Base-by-base conservation (phyloP, 495 filamentous ascomycete species). In the Penicillium canariense region DNA sequence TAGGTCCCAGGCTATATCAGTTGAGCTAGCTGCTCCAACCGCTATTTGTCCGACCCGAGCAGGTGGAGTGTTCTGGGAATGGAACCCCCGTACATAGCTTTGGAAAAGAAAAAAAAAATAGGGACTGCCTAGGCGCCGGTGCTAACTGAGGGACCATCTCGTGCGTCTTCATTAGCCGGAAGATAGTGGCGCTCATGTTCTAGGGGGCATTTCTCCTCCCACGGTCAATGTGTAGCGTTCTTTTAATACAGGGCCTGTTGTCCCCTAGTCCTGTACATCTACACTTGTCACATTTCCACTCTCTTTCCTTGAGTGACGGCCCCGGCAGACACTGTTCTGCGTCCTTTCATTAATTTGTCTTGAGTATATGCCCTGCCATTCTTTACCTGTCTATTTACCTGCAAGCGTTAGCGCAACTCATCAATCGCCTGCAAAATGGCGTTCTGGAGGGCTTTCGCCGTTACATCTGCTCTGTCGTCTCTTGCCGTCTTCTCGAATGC, bases 261-360 rank as follows among this genome's bases (percentile, higher is more conserved):
- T 35, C 48, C 35, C 26, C 6, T 17, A 23, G 14, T 23, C 42
- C 40, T 27, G 26, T 23, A 10, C 18, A 11, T 23, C 55, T 40
- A 10, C 18, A 30, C 48, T 68, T 14, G 42, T 30, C 58, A 34
- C 17, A 20, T 46, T 50, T 38, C 47, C 58, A 48, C 54, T 67
- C 63, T 68, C 58, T 59, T 64, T 60, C 48, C 48, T 59, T 65
- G 55, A 55, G 55, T 59, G 55, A 53, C 45, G 26, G 30, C 59
- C 62, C 48, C 55, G 66, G 76, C 67, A 77, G 67, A 73, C 71
- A 2, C 62, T 73, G 56, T 69, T 78, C 68, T 79, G 72, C 71
- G 77, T 79, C 77, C 77, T 66, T 65, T 81, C 77, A 32, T 80
- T 77, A 58, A 52, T 38, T 36, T 58, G 46, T 54, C 22, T 30